Base-by-base conservation (phyloP, 2,329 filamentous ascomycete species). In the Colletotrichum spaethianum region DNA sequence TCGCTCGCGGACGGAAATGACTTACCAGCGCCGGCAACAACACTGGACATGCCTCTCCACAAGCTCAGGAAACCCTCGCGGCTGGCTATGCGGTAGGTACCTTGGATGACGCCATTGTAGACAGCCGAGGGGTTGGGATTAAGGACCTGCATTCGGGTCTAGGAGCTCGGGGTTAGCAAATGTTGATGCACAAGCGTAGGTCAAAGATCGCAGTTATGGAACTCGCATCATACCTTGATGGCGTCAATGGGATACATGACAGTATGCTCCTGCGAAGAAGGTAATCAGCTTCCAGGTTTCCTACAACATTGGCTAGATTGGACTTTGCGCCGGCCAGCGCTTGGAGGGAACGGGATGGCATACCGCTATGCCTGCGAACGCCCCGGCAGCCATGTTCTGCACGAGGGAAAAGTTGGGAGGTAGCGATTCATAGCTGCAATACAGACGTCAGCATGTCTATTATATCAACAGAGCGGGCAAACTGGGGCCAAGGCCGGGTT, bases 221-320 rank as follows among this genome's bases (percentile, higher is more conserved):
- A 26, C 14, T 52, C 33, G 23, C 18, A 28, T 50, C 55, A n/a
- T 76, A 98, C 96, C 93, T 99, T 99, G 81, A 99, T 93, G 77
- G 97, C 91, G 86, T 99, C 96, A 80, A 99, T 93, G 26, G 96
- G 96, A 81, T 99, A 99, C 96, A 99, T 98, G 79, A 98, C 95
- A 72, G 96, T 97, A 84, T 98, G 96, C 86, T 98, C 96, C 95
- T 98, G 77, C 63, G 28, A n/a, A 36, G 44, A 28, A 33, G 33
- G 44, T 33, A 64, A 64, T 77, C 73, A 77, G 75, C 75, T 73
- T 50, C 31, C 44, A 9, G 26, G 33, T 16, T 18, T 18, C 12
- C 18, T n/a, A 38, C 31, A 23, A 40, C n/a, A 28, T 26, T 7
- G 38, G 6, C 20, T 2, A 56, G 14, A 11, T 42, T 44, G 28